Evolutionary conservation across 1,284 basidiomycete species (phyloP), one percentile per base, ranked within the genome.

Genomic region (Inonotus hispidus): DNA sequence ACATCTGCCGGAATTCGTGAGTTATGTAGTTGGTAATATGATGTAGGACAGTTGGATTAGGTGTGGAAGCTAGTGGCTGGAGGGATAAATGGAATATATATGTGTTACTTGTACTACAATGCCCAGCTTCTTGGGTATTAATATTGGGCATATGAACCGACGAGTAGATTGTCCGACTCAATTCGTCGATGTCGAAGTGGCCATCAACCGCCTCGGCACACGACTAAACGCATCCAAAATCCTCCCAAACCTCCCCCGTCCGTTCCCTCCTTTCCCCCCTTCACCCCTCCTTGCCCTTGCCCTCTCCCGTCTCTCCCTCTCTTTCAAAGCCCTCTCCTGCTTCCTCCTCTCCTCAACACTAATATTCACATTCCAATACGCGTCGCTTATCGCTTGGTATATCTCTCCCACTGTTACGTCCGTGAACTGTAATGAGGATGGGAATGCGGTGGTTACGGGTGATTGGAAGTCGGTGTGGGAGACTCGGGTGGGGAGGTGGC

Each of bases 281-380:
- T 43, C 41, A 43, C 8, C 16, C 14, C 16, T 16, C 38, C 2
- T 16, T 16, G 11, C 1, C 21, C 1, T 3, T 10, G 16, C n/a
- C 27, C 39, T 46, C 39, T 3, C 50, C 16, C 29, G 37, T 29
- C 29, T 23, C 10, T 29, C 57, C 25, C 23, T 37, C 50, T 53
- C 32, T 3, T 19, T 32, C 50, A 59, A 29, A 7, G 10, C 38
- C 41, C 39, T 38, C 46, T 59, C 43, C 64, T 72, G 70, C 50
- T 57, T 62, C 53, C 65, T 59, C 16, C 70, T 47, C 11, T 65
- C 58, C 53, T 67, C 66, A 25, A 66, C 60, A 29, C 59, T 63
- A 6, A 69, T 64, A 49, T 72, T 72, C 3, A 72, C 67, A 49
- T 71, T 72, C 67, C 68, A 72, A 45, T 70, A 67, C 39, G 60